A percentile compares a stretch with the other conserved stretches of the same genome.
phyloP scores from a whole-genome alignment of 2,329 filamentous ascomycete species.

The Ambrosiella xylebori region DNA sequence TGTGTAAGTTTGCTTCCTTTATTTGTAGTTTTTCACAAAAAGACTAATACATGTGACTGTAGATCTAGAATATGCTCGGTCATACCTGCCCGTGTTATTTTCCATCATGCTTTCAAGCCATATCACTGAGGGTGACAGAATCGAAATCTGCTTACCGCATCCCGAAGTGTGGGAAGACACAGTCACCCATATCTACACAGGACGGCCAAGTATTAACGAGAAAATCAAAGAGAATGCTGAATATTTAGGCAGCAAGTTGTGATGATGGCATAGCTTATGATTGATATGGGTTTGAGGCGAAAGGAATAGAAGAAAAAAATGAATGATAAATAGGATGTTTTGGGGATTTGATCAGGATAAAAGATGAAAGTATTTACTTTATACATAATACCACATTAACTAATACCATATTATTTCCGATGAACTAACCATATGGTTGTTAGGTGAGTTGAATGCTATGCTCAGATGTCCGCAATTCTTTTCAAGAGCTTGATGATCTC shows the following conservation, averaged over 20 bases:
- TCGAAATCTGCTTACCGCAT: slow-evolving; percentile 41
- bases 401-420: too few relatives aligned
- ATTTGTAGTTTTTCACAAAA: not conserved
- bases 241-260: slow-evolving; percentile 33
- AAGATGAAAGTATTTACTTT: too few relatives aligned
- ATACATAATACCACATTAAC: too few relatives aligned
- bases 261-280: not conserved
- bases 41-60: not conserved
- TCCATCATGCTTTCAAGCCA: slow-evolving; percentile 37
- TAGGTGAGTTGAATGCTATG: too few relatives aligned
- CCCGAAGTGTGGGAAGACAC: slow-evolving; percentile 39
- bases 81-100: slow-evolving; percentile 35
- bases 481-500: slow-evolving; percentile 48
- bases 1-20: slow-evolving; percentile 25
- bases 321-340: too few relatives aligned
- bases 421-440: too few relatives aligned
- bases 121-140: slow-evolving; percentile 32
- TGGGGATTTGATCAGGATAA: too few relatives aligned
- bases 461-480: slow-evolving; percentile 22
- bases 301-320: too few relatives aligned
- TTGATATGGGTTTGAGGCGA: not conserved
- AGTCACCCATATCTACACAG: slow-evolving; percentile 37
- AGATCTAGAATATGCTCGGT: slow-evolving; percentile 32
- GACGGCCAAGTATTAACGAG: slow-evolving; percentile 27
- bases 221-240: slow-evolving; percentile 34